These are phyloP conservation scores for Trichoderma pleuroti DNA, from an alignment of 2,329 filamentous ascomycete genomes.

Conservation along the genomic window DNA sequence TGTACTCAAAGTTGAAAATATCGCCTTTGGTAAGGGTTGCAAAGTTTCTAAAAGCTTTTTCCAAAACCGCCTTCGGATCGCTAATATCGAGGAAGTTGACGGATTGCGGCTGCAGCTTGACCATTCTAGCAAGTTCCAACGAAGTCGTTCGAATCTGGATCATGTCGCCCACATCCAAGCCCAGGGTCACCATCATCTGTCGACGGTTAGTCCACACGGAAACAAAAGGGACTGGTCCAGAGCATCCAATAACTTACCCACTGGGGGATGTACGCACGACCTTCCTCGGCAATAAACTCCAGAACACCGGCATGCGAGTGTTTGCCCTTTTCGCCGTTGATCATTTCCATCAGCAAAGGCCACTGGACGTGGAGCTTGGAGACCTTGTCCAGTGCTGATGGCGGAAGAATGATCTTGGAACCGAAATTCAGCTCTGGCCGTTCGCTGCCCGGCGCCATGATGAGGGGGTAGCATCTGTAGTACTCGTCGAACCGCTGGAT, in stretches of 20 bases:
- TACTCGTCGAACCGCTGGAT: slow-evolving; percentile 92
- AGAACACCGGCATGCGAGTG: slow-evolving; percentile 92
- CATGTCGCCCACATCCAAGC: slow-evolving; percentile 87
- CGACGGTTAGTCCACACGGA: slow-evolving; percentile 23
- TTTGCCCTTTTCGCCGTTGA: slow-evolving; percentile 76
- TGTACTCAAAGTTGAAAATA: slow-evolving; percentile 94
- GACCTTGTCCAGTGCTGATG: slow-evolving; percentile 93
- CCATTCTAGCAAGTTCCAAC: slow-evolving; percentile 81
- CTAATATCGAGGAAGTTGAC: slow-evolving; percentile 93
- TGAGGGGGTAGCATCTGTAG: slow-evolving; percentile 93
- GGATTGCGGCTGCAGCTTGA: slow-evolving; percentile 95
- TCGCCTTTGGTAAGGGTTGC: slow-evolving; percentile 90
- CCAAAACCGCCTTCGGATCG: slow-evolving; percentile 93
- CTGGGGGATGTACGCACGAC: slow-evolving; percentile 90
- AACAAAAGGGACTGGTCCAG: background rate
- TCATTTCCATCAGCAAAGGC: slow-evolving; percentile 93
- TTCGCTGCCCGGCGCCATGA: slow-evolving; percentile 89
- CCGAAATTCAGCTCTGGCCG: slow-evolving; percentile 89
- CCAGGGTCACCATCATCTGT: slow-evolving; percentile 89
- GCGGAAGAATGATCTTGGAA: slow-evolving; percentile 96
- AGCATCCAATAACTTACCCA: slow-evolving; percentile 60
- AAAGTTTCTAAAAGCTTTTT: slow-evolving; percentile 95
- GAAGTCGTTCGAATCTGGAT: slow-evolving; percentile 95
- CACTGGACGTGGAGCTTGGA: slow-evolving; percentile 95
- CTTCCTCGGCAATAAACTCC: slow-evolving; percentile 97